phyloP scores from a whole-genome alignment of 441 rosid genomes.

The Kokia cookei region DNA sequence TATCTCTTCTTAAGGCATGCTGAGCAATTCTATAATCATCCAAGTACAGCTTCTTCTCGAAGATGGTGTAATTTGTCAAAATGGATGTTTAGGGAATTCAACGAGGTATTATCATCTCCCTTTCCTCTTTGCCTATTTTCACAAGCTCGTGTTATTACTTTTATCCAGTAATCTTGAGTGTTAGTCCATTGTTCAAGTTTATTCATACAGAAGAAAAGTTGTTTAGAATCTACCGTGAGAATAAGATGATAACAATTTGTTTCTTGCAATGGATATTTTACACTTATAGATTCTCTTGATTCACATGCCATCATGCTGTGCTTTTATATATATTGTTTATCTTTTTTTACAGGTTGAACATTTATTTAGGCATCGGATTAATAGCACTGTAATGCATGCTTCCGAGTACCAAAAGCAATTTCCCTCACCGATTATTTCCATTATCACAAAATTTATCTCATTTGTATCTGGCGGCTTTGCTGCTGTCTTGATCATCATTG shows the following conservation, averaged over 20 bases:
- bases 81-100: constrained; percentile 95
- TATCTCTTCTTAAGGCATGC: constrained; percentile 96
- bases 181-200: neutral
- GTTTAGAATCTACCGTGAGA: neutral
- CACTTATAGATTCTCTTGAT: neutral
- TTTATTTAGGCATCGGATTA: constrained; percentile 95
- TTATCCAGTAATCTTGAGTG: neutral
- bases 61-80: constrained; percentile 98
- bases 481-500: constrained; percentile 92
- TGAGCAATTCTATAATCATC: constrained; percentile 96
- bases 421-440: constrained; percentile 86
- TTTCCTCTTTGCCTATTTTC: neutral
- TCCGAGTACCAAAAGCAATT: constrained; percentile 88
- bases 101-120: constrained; percentile 52
- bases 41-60: constrained; percentile 95
- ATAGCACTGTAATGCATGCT: constrained; percentile 78
- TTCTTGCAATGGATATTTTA: neutral
- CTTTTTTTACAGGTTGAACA: constrained; percentile 78
- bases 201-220: neutral
- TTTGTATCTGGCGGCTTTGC: constrained; percentile 98
- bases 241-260: neutral
- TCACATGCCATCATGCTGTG: neutral
- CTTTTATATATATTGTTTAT: neutral
- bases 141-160: neutral
- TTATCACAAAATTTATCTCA: constrained; percentile 86